phyloP scores from a whole-genome alignment of 768 basidiomycete genomes.

The Tubosaeta sp. region DNA sequence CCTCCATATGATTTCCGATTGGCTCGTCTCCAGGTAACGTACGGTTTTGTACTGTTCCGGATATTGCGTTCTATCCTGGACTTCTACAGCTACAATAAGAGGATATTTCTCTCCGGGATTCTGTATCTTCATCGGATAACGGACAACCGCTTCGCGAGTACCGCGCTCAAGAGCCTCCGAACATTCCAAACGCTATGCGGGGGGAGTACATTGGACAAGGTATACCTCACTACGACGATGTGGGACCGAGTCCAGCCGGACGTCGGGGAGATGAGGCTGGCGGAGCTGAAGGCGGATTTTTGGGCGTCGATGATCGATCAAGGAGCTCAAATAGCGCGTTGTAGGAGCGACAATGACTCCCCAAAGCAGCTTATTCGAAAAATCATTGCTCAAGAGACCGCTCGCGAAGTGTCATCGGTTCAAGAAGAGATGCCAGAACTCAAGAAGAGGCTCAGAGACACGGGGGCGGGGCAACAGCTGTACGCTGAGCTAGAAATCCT shows the following conservation, averaged over 20 bases:
- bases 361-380: neutral
- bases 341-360: neutral
- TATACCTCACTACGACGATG: neutral
- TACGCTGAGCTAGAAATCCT: neutral
- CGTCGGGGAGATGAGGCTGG: neutral
- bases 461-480: neutral
- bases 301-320: neutral
- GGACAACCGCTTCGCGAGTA: neutral
- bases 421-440: neutral
- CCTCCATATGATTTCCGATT: neutral
- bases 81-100: neutral
- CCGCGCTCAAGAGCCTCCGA: neutral
- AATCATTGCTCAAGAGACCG: neutral
- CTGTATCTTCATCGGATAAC: neutral
- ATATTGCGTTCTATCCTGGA: neutral
- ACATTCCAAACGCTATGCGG: neutral
- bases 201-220: neutral
- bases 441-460: neutral
- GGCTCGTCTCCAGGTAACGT: neutral
- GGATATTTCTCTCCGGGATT: neutral
- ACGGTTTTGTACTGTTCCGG: neutral
- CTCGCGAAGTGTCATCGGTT: neutral
- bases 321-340: neutral
- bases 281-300: neutral
- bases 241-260: neutral